These are phyloP conservation scores for Fusarium sp. DNA, from an alignment of 2,329 filamentous ascomycete species.

Conservation along the genomic window DNA sequence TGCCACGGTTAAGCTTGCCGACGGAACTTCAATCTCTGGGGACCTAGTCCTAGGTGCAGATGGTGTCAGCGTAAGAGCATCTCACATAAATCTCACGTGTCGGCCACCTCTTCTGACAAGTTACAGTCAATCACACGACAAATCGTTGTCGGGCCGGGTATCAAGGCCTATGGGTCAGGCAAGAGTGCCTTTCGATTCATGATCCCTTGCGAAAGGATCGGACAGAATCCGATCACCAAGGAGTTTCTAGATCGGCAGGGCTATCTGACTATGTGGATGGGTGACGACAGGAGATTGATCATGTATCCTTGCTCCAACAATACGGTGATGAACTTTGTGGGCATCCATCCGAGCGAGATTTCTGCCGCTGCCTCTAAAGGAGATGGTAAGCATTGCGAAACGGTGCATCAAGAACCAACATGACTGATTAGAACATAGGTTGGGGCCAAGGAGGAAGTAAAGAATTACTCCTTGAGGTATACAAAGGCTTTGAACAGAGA, in stretches of 20 bases:
- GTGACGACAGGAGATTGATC: slow-evolving; percentile 56
- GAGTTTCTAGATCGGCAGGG: slow-evolving; percentile 23
- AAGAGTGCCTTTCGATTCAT: slow-evolving; percentile 69
- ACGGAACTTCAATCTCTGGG: slow-evolving; percentile 56
- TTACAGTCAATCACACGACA: slow-evolving; percentile 39
- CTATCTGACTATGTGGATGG: slow-evolving; percentile 52
- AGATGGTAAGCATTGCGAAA: background rate
- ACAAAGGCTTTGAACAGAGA: slow-evolving; percentile 56
- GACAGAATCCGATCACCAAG: slow-evolving; percentile 35
- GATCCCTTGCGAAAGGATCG: slow-evolving; percentile 54
- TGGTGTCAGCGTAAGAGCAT: slow-evolving; percentile 59
- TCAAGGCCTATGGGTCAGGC: slow-evolving; percentile 57
- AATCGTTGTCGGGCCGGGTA: slow-evolving; percentile 30
- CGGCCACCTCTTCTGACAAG: fast-evolving
- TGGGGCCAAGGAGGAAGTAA: slow-evolving; percentile 54
- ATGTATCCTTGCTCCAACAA: slow-evolving; percentile 62
- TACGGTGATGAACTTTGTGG: slow-evolving; percentile 60
- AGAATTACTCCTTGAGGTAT: slow-evolving; percentile 52
- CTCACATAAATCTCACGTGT: fast-evolving
- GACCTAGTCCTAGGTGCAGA: slow-evolving; percentile 68
- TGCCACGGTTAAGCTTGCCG: slow-evolving; percentile 57
- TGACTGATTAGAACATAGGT: slow-evolving; percentile 40
- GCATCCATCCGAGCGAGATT: slow-evolving; percentile 58
- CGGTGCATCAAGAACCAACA: fast-evolving
- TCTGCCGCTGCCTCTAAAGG: slow-evolving; percentile 8